A percentile compares a stretch with the other conserved stretches of the same genome.
Evolutionary conservation across 2,329 filamentous ascomycete species (phyloP).

Genomic region (Rhynchosporium graminicola): DNA sequence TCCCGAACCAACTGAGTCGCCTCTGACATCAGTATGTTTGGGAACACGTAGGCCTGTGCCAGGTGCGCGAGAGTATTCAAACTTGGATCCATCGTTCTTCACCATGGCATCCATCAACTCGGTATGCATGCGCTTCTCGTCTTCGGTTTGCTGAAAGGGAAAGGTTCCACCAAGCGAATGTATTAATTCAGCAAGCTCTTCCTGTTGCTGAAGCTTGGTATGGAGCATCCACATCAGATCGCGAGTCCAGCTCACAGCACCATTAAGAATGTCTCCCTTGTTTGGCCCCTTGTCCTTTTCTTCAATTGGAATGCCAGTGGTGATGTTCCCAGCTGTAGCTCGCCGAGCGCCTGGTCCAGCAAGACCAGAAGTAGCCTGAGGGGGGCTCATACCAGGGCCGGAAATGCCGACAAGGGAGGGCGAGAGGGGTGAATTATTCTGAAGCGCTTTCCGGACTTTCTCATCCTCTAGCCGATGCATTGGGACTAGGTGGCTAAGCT

Average conservation of each 20-base stretch:
- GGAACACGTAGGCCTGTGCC: slow-evolving; percentile 89
- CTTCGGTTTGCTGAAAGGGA: slow-evolving; percentile 83
- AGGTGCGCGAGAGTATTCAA: slow-evolving; percentile 79
- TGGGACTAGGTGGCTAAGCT: slow-evolving; percentile 90
- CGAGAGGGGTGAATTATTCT: slow-evolving; percentile 87
- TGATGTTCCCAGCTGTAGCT: slow-evolving; percentile 79
- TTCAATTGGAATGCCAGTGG: slow-evolving; percentile 86
- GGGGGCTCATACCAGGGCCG: slow-evolving; percentile 56
- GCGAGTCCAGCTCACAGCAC: slow-evolving; percentile 93
- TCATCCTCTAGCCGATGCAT: slow-evolving; percentile 93
- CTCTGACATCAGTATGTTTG: slow-evolving; percentile 87
- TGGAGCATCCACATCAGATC: slow-evolving; percentile 98
- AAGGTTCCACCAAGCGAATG: slow-evolving; percentile 71
- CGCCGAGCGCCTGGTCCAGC: slow-evolving; percentile 82
- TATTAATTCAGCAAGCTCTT: slow-evolving; percentile 78
- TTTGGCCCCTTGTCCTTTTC: slow-evolving; percentile 99
- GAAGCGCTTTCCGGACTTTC: slow-evolving; percentile 91
- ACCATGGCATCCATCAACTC: slow-evolving; percentile 86
- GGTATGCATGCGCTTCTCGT: slow-evolving; percentile 92
- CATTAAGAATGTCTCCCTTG: slow-evolving; percentile 97
- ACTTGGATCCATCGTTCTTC: slow-evolving; percentile 72
- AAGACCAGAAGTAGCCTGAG: slow-evolving; percentile 83
- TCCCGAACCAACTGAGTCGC: slow-evolving; percentile 63
- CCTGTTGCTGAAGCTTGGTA: slow-evolving; percentile 84
- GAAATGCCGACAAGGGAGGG: slow-evolving; percentile 74